Percentiles rank a stretch among this genome's conserved stretches.
These are phyloP conservation scores for Nannizzia gypsea DNA, from an alignment of 2,329 filamentous ascomycete genomes.

Conservation along the genomic window DNA sequence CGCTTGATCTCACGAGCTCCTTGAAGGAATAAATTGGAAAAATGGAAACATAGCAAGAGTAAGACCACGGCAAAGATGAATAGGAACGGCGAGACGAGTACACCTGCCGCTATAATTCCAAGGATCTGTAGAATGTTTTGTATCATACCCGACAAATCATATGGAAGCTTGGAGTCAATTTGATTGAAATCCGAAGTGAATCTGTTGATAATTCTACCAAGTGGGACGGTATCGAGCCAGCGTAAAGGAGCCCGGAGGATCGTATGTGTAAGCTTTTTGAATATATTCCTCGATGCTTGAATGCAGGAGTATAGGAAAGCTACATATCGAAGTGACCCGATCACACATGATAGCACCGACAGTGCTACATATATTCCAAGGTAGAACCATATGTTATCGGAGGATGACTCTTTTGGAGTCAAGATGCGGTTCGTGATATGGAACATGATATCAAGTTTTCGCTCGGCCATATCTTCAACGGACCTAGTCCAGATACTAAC, in stretches of 20 bases:
- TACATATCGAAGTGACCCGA: constrained; percentile 52
- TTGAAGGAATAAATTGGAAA: constrained; percentile 53
- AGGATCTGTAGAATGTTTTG: constrained; percentile 51
- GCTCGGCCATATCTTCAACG: constrained; percentile 14
- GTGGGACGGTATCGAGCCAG: constrained; percentile 68
- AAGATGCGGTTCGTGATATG: constrained; percentile 7
- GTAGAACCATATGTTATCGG: constrained; percentile 46
- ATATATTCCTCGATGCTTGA: constrained; percentile 56
- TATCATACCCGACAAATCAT: constrained; percentile 50
- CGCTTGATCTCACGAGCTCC: constrained; percentile 65
- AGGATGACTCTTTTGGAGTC: background rate
- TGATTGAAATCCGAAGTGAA: constrained; percentile 68
- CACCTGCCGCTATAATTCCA: constrained; percentile 53
- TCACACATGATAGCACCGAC: constrained; percentile 44
- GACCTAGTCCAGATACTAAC: constrained; percentile 37
- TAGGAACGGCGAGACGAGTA: constrained; percentile 57
- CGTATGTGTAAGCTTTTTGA: constrained; percentile 53
- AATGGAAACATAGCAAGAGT: constrained; percentile 45
- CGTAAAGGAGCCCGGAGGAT: constrained; percentile 62
- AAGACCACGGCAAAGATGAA: constrained; percentile 51
- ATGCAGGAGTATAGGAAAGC: constrained; percentile 55
- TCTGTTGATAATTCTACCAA: constrained; percentile 64
- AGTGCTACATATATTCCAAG: constrained; percentile 55
- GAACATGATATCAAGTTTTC: constrained; percentile 11
- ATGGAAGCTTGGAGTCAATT: constrained; percentile 56